Percentiles rank a stretch among this genome's conserved stretches.
phyloP scores from a whole-genome alignment of 2,329 filamentous ascomycete species.

The Helotiales sp. region DNA sequence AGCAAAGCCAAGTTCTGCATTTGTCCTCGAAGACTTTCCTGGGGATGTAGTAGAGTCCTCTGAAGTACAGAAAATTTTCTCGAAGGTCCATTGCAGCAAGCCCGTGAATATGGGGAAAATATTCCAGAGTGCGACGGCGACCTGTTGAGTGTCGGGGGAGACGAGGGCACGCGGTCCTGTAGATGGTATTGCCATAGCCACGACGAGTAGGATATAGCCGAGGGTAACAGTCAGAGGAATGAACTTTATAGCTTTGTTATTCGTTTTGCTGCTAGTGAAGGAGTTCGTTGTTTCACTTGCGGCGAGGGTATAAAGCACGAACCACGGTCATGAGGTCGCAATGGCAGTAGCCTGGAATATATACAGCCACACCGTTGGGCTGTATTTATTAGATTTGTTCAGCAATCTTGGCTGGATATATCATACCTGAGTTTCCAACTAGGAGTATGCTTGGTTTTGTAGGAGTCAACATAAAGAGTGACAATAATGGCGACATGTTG shows the following conservation, averaged over 20 bases:
- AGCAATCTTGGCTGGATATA: not conserved
- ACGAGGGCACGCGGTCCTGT: not conserved
- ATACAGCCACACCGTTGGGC: not conserved
- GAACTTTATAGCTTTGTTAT: not conserved
- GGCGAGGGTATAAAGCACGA: not conserved
- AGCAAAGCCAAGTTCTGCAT: not conserved
- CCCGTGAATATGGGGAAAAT: not conserved
- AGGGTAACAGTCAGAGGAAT: not conserved
- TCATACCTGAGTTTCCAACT: not conserved
- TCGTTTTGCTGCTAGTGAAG: not conserved
- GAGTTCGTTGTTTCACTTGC: not conserved
- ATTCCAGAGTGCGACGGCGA: not conserved
- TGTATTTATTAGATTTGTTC: not conserved
- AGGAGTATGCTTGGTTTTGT: not conserved
- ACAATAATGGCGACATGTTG: not conserved
- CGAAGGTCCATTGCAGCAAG: not conserved
- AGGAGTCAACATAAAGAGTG: not conserved
- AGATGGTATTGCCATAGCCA: not conserved
- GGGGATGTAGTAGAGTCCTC: not conserved
- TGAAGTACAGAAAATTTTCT: not conserved
- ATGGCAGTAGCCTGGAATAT: not conserved
- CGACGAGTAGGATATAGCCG: not conserved
- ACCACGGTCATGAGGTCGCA: not conserved
- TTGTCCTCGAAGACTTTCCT: not conserved
- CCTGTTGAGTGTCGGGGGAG: not conserved